A percentile compares a stretch with the other conserved stretches of the same genome.
phyloP scores from a whole-genome alignment of 2,329 filamentous ascomycete species.

The Exophiala dermatitidis region DNA sequence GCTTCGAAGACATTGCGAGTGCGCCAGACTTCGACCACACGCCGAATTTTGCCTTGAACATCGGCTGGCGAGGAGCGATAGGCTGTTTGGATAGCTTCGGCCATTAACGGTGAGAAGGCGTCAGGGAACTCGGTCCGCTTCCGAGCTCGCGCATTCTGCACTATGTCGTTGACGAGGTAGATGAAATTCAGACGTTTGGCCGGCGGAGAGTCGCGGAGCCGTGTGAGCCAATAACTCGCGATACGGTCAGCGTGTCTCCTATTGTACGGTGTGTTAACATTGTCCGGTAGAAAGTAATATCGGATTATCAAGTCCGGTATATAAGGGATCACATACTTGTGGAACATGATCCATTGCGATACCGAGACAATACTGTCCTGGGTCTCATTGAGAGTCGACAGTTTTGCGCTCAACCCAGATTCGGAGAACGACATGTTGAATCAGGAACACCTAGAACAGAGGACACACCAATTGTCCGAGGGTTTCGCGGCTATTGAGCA shows the following conservation, averaged over 20 bases:
- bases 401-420: slow-evolving; percentile 88
- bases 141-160: slow-evolving; percentile 89
- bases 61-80: slow-evolving; percentile 85
- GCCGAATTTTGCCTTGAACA: slow-evolving; percentile 75
- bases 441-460: not conserved
- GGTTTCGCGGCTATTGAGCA: too few species aligned
- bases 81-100: slow-evolving; percentile 80
- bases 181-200: slow-evolving; percentile 83
- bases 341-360: slow-evolving; percentile 99
- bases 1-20: slow-evolving; percentile 75
- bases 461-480: not conserved
- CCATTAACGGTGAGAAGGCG: slow-evolving; percentile 84
- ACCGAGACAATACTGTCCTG: slow-evolving; percentile 95
- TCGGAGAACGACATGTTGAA: slow-evolving; percentile 81
- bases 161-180: slow-evolving; percentile 95
- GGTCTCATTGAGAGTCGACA: slow-evolving; percentile 91
- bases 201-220: slow-evolving; percentile 77
- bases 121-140: slow-evolving; percentile 87
- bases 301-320: too few species aligned
- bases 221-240: slow-evolving; percentile 83
- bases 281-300: too few species aligned
- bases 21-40: slow-evolving; percentile 92
- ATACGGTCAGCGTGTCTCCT: slow-evolving; percentile 90
- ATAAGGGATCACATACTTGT: slow-evolving; percentile 56
- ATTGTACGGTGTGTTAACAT: slow-evolving; percentile 8